These are phyloP conservation scores for Spathaspora arborariae DNA, from an alignment of 805 yeast genomes.

Conservation along the genomic window DNA sequence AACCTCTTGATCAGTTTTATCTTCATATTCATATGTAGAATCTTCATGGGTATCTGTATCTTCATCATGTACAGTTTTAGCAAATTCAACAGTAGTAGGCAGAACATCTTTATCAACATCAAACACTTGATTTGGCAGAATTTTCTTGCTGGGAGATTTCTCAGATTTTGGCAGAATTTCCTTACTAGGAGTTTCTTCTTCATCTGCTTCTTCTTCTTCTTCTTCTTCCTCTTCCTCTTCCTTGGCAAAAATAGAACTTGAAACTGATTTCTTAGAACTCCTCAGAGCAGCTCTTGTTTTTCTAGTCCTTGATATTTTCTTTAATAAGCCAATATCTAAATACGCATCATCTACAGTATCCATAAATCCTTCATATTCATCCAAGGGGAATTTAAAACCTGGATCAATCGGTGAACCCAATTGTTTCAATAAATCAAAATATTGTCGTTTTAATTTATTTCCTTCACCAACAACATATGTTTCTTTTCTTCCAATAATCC, in stretches of 20 bases:
- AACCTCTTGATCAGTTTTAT: background rate
- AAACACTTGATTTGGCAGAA: background rate
- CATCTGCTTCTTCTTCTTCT: too few species aligned
- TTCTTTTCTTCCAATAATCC: slow-evolving; percentile 67
- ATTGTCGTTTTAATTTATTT: slow-evolving; percentile 27
- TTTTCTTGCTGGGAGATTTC: background rate
- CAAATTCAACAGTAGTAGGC: background rate
- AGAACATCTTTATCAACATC: background rate
- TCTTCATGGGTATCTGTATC: background rate
- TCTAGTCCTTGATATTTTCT: slow-evolving; percentile 38
- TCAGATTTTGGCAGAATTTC: background rate
- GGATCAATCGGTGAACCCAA: slow-evolving; percentile 21
- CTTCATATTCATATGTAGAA: background rate
- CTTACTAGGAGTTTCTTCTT: slow-evolving; percentile 1
- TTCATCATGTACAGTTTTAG: too few species aligned
- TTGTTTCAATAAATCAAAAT: slow-evolving; percentile 9
- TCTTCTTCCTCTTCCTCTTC: background rate
- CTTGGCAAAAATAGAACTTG: background rate
- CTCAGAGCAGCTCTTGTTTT: slow-evolving; percentile 14
- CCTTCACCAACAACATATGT: slow-evolving; percentile 42
- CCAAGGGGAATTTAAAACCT: slow-evolving; percentile 35
- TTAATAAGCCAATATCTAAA: slow-evolving; percentile 51
- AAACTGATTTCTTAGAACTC: background rate
- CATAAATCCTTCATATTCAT: slow-evolving; percentile 52
- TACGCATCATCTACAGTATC: slow-evolving; percentile 65